A percentile compares a stretch with the other conserved stretches of the same genome.
These are phyloP conservation scores for Cornus kousa DNA, from an alignment of 148 eudicot genomes.

Conservation along the genomic window DNA sequence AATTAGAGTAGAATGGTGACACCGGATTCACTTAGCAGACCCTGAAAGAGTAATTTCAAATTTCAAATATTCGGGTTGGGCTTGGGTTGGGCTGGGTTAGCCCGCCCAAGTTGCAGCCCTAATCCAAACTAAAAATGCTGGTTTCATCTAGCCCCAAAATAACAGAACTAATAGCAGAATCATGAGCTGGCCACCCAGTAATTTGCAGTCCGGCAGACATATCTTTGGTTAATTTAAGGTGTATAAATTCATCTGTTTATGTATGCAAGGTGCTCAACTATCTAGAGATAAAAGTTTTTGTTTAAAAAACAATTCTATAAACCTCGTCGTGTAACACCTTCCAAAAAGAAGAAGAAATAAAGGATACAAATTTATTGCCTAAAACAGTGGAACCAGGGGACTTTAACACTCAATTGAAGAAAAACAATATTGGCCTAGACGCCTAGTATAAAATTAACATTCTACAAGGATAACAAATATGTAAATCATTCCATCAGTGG, in stretches of 20 bases:
- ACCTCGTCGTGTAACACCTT: too few relatives aligned
- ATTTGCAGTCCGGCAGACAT: constrained; percentile 93
- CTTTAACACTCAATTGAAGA: neutral
- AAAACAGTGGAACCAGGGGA: neutral
- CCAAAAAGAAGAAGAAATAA: too few relatives aligned
- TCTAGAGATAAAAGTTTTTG: too few relatives aligned
- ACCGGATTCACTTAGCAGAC: too few relatives aligned
- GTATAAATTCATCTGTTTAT: neutral
- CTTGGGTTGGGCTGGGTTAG: too few relatives aligned
- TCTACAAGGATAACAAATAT: constrained; percentile 94
- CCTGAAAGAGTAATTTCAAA: too few relatives aligned
- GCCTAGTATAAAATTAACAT: neutral
- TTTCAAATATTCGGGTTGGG: too few relatives aligned
- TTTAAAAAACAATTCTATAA: too few relatives aligned
- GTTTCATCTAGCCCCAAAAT: constrained; percentile 94
- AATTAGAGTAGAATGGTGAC: too few relatives aligned
- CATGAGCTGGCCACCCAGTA: constrained; percentile 99
- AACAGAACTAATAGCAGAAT: constrained; percentile 79
- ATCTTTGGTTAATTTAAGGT: constrained; percentile 58
- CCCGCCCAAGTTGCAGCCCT: too few relatives aligned
- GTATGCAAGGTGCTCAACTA: too few relatives aligned
- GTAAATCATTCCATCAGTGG: constrained; percentile 98
- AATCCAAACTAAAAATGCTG: constrained; percentile 88
- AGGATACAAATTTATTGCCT: neutral
- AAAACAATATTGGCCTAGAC: neutral